A percentile compares a stretch with the other conserved stretches of the same genome.
phyloP scores from a whole-genome alignment of 805 yeast genomes.

The Metschnikowia picachoensis region DNA sequence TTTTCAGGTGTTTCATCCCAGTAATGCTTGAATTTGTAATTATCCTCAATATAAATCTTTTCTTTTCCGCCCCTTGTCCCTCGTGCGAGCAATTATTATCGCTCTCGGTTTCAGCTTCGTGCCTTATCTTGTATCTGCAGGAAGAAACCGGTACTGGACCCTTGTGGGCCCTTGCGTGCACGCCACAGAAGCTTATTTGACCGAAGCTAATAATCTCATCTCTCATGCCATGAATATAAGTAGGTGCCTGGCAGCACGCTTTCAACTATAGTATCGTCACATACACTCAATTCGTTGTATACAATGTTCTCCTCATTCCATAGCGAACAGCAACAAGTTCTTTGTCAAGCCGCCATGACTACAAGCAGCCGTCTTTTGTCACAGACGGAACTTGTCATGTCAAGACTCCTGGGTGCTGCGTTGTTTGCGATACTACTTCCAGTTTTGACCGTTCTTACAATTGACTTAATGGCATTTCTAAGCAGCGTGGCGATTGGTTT shows the following conservation, averaged over 20 bases:
- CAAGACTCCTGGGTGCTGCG: conserved; percentile 4
- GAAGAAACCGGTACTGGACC: neutral
- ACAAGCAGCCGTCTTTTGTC: neutral
- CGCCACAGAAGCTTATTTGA: neutral
- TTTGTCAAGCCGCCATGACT: neutral
- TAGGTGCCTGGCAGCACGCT: neutral
- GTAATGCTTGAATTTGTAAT: neutral
- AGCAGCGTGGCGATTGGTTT: conserved; percentile 1
- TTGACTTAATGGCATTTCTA: conserved; percentile 3
- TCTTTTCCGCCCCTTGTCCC: neutral
- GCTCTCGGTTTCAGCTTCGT: neutral
- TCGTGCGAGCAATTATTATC: neutral
- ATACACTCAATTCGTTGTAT: no score
- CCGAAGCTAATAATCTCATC: neutral
- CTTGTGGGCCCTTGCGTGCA: neutral
- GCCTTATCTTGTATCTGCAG: no score
- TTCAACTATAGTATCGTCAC: no score
- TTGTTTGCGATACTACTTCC: conserved; percentile 4
- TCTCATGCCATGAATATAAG: neutral
- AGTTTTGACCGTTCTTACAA: neutral
- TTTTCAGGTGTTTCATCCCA: neutral
- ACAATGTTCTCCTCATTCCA: no score
- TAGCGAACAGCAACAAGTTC: neutral
- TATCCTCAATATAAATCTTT: neutral
- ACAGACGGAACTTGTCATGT: conserved; percentile 1